Evolutionary conservation across 23 red algal genomes (phyloP).

Genomic region (Porphyridium purpureum): DNA sequence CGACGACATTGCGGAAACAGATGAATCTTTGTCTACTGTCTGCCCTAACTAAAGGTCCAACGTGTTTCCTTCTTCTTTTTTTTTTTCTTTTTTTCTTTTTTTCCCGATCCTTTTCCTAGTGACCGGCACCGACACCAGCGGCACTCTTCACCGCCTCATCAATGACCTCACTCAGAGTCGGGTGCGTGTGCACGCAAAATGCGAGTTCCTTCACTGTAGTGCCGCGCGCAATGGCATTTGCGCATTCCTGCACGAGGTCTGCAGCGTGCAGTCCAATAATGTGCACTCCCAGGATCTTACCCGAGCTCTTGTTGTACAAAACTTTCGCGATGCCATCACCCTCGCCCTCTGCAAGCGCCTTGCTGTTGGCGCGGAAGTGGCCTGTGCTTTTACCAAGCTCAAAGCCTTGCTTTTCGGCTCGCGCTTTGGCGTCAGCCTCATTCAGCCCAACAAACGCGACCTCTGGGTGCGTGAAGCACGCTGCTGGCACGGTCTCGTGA

Average conservation of each 20-base stretch:
- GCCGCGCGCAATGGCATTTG: constrained; percentile 71
- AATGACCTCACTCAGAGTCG: constrained; percentile 84
- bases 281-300: constrained; percentile 82
- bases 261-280: constrained; percentile 97
- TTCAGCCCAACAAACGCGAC: constrained; percentile 85
- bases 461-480: constrained; percentile 98
- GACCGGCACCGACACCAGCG: constrained; percentile 75
- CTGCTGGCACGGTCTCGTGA: constrained; percentile 73
- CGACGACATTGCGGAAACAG: too few species aligned
- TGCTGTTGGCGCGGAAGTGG: constrained; percentile 91
- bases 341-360: constrained; percentile 89
- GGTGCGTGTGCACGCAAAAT: constrained; percentile 95
- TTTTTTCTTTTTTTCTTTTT: background rate
- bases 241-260: constrained; percentile 92
- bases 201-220: constrained; percentile 82
- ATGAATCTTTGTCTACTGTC: too few species aligned
- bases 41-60: too few species aligned
- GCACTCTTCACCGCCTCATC: constrained; percentile 97
- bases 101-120: constrained; percentile 10
- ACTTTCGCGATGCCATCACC: constrained; percentile 96
- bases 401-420: constrained; percentile 54
- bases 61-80: too few species aligned
- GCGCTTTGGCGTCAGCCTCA: constrained; percentile 64
- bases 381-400: constrained; percentile 74
- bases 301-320: constrained; percentile 67